phyloP scores from a whole-genome alignment of 345 rosid species.

The Salix koriyanagi region DNA sequence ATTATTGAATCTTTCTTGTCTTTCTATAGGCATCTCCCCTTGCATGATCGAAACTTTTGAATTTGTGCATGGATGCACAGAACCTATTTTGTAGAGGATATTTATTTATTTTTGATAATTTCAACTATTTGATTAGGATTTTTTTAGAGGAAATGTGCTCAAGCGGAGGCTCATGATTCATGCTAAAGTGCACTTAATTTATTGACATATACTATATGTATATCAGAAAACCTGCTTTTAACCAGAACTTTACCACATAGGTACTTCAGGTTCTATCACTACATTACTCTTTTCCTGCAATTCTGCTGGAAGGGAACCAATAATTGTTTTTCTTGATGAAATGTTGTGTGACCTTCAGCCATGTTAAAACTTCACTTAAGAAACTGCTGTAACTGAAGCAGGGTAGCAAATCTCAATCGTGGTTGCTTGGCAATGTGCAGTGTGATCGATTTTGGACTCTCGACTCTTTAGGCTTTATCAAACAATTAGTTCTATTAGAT shows the following conservation, averaged over 20 bases:
- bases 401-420: not conserved
- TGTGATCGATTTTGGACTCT: not conserved
- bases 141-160: not conserved
- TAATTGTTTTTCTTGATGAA: not conserved
- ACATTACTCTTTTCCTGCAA: too few relatives aligned
- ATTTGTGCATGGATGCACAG: not conserved
- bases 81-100: not conserved
- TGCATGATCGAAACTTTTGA: not conserved
- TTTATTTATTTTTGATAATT: too few relatives aligned
- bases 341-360: not conserved
- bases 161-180: not conserved
- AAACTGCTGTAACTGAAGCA: not conserved
- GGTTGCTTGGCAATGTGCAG: not conserved
- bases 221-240: not conserved
- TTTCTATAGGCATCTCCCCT: not conserved
- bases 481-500: not conserved
- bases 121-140: not conserved
- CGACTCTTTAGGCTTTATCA: not conserved
- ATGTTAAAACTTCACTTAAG: not conserved
- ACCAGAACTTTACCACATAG: not conserved
- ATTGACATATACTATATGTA: too few relatives aligned
- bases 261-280: not conserved
- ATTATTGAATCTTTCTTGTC: not conserved
- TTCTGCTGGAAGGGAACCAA: not conserved
- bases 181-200: not conserved